phyloP scores from a whole-genome alignment of 768 basidiomycete genomes.

The Mycena latifolia region DNA sequence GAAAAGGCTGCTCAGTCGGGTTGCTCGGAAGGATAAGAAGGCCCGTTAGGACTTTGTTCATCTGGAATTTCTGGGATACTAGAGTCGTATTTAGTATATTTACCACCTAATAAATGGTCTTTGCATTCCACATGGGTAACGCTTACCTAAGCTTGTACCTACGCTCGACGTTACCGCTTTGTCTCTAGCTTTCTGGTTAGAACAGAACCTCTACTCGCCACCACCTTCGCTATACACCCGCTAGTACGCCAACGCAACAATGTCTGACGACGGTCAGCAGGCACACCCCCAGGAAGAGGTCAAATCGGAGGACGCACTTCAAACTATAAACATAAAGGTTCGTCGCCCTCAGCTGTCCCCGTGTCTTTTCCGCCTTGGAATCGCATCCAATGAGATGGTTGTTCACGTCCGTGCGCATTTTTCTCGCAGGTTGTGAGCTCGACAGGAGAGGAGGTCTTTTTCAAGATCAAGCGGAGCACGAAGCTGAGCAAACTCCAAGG shows the following conservation, averaged over 20 bases:
- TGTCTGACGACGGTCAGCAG: constrained; percentile 69
- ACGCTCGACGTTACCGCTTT: no score
- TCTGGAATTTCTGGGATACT: background rate
- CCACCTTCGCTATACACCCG: background rate
- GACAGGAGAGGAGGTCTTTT: constrained; percentile 90
- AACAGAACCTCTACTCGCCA: background rate
- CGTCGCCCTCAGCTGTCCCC: constrained; percentile 34
- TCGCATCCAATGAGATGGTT: constrained; percentile 2
- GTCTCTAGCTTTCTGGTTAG: constrained; percentile 13
- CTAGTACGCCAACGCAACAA: constrained; percentile 42
- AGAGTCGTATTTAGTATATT: constrained; percentile 10
- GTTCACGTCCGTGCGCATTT: constrained; percentile 12
- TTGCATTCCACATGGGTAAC: background rate
- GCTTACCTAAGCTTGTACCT: constrained; percentile 7
- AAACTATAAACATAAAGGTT: constrained; percentile 87
- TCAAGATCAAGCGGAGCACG: constrained; percentile 96
- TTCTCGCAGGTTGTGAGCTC: constrained; percentile 75
- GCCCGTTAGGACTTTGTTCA: constrained; percentile 3
- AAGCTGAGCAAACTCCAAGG: constrained; percentile 93
- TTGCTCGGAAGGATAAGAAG: constrained; percentile 49
- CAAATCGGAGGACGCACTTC: constrained; percentile 70
- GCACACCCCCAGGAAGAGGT: constrained; percentile 53
- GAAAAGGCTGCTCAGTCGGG: constrained; percentile 62
- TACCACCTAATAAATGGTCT: constrained; percentile 6
- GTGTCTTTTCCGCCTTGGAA: constrained; percentile 1